Evolutionary conservation across 768 basidiomycete genomes (phyloP).

Genomic region (Amanita fuliginea): DNA sequence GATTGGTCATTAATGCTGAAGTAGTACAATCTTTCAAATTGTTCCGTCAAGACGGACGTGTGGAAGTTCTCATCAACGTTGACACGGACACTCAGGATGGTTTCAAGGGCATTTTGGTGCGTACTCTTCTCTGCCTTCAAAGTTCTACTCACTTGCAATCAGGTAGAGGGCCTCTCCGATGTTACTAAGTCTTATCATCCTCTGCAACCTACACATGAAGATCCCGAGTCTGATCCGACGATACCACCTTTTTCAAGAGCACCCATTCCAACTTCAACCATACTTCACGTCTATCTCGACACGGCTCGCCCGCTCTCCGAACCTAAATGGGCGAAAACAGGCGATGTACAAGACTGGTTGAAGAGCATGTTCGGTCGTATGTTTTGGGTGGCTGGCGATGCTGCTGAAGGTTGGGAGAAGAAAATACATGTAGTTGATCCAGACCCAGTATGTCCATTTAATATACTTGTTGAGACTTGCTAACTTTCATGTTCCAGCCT

Average conservation of each 20-base stretch:
- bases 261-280: constrained; percentile 40
- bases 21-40: constrained; percentile 76
- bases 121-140: constrained; percentile 16
- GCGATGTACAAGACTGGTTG: constrained; percentile 91
- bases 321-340: constrained; percentile 94
- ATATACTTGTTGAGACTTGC: neutral
- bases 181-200: constrained; percentile 59
- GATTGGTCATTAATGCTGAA: constrained; percentile 84
- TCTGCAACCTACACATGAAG: constrained; percentile 34
- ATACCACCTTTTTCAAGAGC: constrained; percentile 64
- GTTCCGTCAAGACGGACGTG: constrained; percentile 70
- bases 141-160: constrained; percentile 9
- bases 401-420: constrained; percentile 88
- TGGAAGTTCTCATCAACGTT: constrained; percentile 68
- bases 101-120: constrained; percentile 68
- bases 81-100: constrained; percentile 41
- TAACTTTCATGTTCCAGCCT: constrained; percentile 36
- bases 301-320: constrained; percentile 83
- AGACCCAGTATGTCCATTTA: constrained; percentile 64
- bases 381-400: constrained; percentile 79
- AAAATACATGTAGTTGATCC: constrained; percentile 90
- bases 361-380: constrained; percentile 79
- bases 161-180: constrained; percentile 73
- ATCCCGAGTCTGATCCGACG: constrained; percentile 40
- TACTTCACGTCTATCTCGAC: constrained; percentile 75